These are phyloP conservation scores for Suillus weaverae DNA, from an alignment of 768 basidiomycete species.

Conservation along the genomic window DNA sequence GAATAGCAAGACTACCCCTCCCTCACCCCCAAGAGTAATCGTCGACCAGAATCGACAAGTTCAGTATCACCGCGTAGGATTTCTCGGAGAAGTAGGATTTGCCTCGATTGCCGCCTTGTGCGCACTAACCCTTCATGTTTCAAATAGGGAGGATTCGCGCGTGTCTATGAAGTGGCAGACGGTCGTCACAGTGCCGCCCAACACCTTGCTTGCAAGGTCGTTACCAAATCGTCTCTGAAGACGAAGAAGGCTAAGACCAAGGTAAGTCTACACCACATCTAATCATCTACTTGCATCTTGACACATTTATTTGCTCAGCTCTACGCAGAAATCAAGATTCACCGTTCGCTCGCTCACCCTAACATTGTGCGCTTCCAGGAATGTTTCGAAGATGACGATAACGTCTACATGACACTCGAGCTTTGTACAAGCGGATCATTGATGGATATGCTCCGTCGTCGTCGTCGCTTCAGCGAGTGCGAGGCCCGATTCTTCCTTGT, in stretches of 20 bases:
- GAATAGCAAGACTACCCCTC: constrained; percentile 79
- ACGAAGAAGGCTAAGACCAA: constrained; percentile 98
- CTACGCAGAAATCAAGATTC: constrained; percentile 98
- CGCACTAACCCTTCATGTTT: neutral
- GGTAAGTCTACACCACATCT: constrained; percentile 40
- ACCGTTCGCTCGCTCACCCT: constrained; percentile 85
- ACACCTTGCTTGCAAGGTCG: constrained; percentile 87
- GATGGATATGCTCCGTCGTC: constrained; percentile 88
- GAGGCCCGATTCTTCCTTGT: constrained; percentile 92
- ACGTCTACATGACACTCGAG: constrained; percentile 97
- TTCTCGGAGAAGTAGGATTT: constrained; percentile 77
- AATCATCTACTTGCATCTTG: neutral
- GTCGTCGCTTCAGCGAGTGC: constrained; percentile 86
- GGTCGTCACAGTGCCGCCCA: constrained; percentile 40
- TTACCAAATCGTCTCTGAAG: constrained; percentile 88
- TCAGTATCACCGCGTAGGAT: constrained; percentile 72
- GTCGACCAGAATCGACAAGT: constrained; percentile 57
- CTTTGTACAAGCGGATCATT: constrained; percentile 87
- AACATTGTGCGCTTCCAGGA: constrained; percentile 92
- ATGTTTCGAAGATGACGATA: constrained; percentile 92
- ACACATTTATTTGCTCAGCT: constrained; percentile 49
- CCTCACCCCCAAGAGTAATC: constrained; percentile 78
- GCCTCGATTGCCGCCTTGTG: neutral
- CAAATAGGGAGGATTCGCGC: constrained; percentile 83
- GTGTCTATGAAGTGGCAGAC: constrained; percentile 94